Conservation (phyloP, 1,284 basidiomycete genomes). For the Peniophora sp. region DNA sequence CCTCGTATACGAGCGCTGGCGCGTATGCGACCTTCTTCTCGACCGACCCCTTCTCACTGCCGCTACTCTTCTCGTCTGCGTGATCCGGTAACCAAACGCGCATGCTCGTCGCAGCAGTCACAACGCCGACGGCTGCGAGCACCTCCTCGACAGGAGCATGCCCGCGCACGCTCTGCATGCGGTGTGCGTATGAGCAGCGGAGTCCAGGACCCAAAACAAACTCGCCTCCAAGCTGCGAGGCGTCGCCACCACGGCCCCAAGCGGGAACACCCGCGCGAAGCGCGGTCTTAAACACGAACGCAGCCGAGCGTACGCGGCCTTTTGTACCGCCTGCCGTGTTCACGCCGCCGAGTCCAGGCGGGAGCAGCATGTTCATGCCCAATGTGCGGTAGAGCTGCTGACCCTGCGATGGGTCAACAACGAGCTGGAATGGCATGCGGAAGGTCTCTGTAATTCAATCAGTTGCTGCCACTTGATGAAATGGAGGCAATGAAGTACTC, state of each 20-base stretch:
- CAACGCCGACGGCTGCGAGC: conserved; percentile 50
- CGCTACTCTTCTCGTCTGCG: background rate
- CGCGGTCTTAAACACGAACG: conserved; percentile 62
- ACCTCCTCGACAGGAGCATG: conserved; percentile 66
- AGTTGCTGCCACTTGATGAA: background rate
- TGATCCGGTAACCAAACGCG: background rate
- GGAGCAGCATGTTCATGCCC: conserved; percentile 44
- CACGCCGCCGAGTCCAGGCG: background rate
- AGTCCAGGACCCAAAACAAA: conserved; percentile 79
- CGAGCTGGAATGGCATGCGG: conserved; percentile 53
- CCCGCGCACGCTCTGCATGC: conserved; percentile 63
- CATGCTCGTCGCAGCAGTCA: background rate
- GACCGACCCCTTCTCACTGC: background rate
- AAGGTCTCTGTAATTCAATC: conserved; percentile 43
- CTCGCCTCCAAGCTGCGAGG: conserved; percentile 79
- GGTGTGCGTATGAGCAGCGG: conserved; percentile 57
- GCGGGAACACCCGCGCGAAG: conserved; percentile 68
- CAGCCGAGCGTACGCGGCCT: conserved; percentile 54
- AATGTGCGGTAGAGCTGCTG: conserved; percentile 58
- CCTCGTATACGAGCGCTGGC: background rate
- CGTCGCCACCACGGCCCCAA: conserved; percentile 73
- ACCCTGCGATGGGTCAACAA: conserved; percentile 67
- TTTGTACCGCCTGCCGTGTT: conserved; percentile 24
- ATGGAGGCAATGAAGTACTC: conserved; percentile 15
- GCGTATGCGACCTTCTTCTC: background rate